Percentiles rank a stretch among this genome's conserved stretches.
Conservation (phyloP, 139 green algal species). For the Tetradesmus obliquus region DNA sequence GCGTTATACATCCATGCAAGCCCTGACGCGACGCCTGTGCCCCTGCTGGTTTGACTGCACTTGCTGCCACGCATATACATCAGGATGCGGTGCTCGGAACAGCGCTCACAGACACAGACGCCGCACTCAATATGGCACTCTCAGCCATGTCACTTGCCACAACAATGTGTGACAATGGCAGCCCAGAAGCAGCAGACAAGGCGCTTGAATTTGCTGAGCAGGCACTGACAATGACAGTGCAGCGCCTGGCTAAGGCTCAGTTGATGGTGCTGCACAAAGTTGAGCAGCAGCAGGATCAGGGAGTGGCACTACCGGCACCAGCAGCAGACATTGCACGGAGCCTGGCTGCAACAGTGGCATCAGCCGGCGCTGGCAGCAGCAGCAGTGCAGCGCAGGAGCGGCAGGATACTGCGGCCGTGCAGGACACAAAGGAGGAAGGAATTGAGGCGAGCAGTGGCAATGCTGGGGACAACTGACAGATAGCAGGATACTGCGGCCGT, state of each 20-base stretch:
- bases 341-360: neutral
- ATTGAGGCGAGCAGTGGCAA: neutral
- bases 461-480: neutral
- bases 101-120: neutral
- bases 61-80: neutral
- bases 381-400: neutral
- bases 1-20: neutral
- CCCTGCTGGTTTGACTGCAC: neutral
- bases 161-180: neutral
- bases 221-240: neutral
- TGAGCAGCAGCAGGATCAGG: neutral
- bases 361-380: neutral
- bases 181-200: constrained; percentile 11
- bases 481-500: too few relatives aligned
- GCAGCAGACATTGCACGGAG: neutral
- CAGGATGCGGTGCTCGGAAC: neutral
- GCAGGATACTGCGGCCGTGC: neutral
- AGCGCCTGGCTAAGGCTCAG: constrained; percentile 9
- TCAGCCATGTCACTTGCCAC: neutral
- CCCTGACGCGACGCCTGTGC: neutral
- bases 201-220: constrained; percentile 1
- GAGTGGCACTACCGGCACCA: neutral
- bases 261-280: neutral
- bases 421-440: neutral
- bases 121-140: neutral